Conservation (phyloP, 2,329 filamentous ascomycete species). For the Penicillium sp. region DNA sequence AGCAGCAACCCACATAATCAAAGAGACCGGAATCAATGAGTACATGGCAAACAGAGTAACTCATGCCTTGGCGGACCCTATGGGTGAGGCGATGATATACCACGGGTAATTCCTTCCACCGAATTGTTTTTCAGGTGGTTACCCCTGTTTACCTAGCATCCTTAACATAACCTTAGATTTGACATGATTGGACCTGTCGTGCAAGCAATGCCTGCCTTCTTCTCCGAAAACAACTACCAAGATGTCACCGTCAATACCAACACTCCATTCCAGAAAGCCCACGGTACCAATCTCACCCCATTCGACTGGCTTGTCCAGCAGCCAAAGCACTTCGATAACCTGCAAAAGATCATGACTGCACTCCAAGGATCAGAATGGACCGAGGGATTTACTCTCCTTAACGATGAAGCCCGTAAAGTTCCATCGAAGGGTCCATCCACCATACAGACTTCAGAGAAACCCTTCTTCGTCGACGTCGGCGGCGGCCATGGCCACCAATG, state of each 20-base stretch:
- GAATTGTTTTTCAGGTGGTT: no score
- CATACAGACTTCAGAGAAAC: conserved; percentile 11
- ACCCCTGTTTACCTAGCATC: background rate
- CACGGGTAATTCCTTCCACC: conserved; percentile 10
- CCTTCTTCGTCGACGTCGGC: conserved; percentile 43
- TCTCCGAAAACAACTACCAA: conserved; percentile 27
- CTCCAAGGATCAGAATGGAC: conserved; percentile 22
- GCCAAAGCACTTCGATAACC: conserved; percentile 21
- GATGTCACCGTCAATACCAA: conserved; percentile 23
- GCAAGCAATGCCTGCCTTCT: conserved; percentile 25
- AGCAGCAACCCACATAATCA: conserved; percentile 16
- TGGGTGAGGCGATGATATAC: conserved; percentile 11
- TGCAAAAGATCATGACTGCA: conserved; percentile 25
- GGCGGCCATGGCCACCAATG: conserved; percentile 42
- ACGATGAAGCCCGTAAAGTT: conserved; percentile 14
- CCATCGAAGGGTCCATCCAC: background rate
- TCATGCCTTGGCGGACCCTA: conserved; percentile 9
- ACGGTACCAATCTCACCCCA: conserved; percentile 24
- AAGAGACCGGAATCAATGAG: conserved; percentile 10
- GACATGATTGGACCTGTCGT: conserved; percentile 12
- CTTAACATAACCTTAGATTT: conserved; percentile 9
- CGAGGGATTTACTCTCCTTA: conserved; percentile 16
- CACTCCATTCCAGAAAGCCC: conserved; percentile 30
- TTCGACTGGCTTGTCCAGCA: conserved; percentile 29
- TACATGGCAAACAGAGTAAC: conserved; percentile 16